phyloP scores from a whole-genome alignment of 2,329 filamentous ascomycete species.

The Diaporthe ilicicola region DNA sequence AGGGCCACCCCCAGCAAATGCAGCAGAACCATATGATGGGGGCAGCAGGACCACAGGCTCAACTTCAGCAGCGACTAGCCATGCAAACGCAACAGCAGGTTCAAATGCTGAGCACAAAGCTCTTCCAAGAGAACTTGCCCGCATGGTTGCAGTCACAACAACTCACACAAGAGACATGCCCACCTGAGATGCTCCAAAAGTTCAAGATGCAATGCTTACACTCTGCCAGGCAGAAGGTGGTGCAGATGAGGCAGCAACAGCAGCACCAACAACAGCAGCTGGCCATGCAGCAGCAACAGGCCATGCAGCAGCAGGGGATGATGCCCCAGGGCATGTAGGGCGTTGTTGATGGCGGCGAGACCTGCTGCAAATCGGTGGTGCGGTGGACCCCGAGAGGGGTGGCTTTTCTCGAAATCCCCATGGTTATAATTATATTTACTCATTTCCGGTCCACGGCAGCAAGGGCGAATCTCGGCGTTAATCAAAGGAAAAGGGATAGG shows the following conservation, averaged over 20 bases:
- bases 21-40: slow-evolving; percentile 39
- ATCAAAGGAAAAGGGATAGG: slow-evolving; percentile 17
- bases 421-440: not conserved
- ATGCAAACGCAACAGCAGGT: slow-evolving; percentile 10
- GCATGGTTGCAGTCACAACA: slow-evolving; percentile 49
- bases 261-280: slow-evolving; percentile 35
- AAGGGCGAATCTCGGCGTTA: slow-evolving; percentile 20
- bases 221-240: slow-evolving; percentile 48
- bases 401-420: not conserved
- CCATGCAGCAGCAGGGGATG: slow-evolving; percentile 55
- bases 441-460: not conserved
- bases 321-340: slow-evolving; percentile 60
- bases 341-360: not conserved
- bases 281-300: slow-evolving; percentile 48
- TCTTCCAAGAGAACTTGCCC: slow-evolving; percentile 52
- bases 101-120: slow-evolving; percentile 31
- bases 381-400: not conserved
- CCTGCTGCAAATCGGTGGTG: not conserved
- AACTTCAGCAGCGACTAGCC: not conserved
- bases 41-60: slow-evolving; percentile 30
- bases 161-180: slow-evolving; percentile 52
- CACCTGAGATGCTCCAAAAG: slow-evolving; percentile 52
- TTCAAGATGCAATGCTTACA: slow-evolving; percentile 53
- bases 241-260: slow-evolving; percentile 36
- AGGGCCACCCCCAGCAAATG: slow-evolving; percentile 40